Conservation (phyloP, 1,284 basidiomycete genomes). For the Moesziomyces antarcticus region DNA sequence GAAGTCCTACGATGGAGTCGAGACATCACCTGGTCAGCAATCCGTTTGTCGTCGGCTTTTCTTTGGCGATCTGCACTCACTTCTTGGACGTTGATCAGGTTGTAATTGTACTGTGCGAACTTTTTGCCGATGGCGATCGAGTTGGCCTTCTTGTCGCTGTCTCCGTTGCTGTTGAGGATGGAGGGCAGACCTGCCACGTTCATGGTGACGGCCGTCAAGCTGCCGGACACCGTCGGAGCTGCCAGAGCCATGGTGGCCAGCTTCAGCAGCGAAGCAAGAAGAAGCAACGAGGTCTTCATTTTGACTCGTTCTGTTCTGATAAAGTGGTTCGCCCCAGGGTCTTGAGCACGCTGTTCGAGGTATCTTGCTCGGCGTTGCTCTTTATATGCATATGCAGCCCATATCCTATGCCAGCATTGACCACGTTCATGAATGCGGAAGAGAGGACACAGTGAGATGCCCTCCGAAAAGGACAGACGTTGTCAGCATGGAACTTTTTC, state of each 20-base stretch:
- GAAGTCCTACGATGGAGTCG: constrained; percentile 8
- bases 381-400: too few species aligned
- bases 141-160: constrained; percentile 21
- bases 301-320: neutral
- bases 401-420: too few species aligned
- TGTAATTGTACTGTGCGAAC: constrained; percentile 16
- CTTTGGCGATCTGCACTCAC: neutral
- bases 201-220: constrained; percentile 20
- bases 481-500: too few species aligned
- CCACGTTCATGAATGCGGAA: too few species aligned
- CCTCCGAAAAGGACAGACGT: too few species aligned
- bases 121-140: constrained; percentile 18
- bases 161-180: constrained; percentile 19
- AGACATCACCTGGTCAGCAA: neutral
- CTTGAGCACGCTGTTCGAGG: neutral
- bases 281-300: constrained; percentile 6
- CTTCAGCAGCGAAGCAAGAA: constrained; percentile 8
- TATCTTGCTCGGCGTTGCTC: neutral
- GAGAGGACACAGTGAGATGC: too few species aligned
- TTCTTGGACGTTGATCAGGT: constrained; percentile 30
- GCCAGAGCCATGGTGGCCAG: constrained; percentile 5
- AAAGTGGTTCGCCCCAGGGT: too few species aligned
- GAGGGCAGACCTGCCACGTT: constrained; percentile 28
- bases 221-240: constrained; percentile 7
- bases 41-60: too few species aligned